phyloP scores from a whole-genome alignment of 2,329 filamentous ascomycete species.

The Parasarocladium wereldwijsianum region DNA sequence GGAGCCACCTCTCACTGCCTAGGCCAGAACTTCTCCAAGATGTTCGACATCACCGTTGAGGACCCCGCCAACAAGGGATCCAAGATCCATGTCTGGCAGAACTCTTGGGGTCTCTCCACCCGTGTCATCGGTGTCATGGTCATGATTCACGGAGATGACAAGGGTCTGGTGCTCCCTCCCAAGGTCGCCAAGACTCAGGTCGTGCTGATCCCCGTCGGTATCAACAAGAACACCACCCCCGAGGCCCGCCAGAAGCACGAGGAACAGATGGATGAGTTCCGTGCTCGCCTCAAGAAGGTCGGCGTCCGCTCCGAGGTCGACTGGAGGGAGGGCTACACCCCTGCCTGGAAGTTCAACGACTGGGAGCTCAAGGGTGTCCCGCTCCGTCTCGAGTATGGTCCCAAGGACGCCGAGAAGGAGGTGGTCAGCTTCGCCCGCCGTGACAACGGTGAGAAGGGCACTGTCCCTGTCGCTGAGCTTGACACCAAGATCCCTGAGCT shows the following conservation, averaged over 20 bases:
- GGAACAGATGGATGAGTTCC: constrained; percentile 59
- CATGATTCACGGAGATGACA: constrained; percentile 94
- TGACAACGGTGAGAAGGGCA: constrained; percentile 73
- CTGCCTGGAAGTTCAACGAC: constrained; percentile 97
- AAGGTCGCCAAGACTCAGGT: constrained; percentile 76
- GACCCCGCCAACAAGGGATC: constrained; percentile 71
- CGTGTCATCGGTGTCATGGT: constrained; percentile 98
- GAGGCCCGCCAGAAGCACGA: constrained; percentile 68
- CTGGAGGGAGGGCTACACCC: constrained; percentile 78
- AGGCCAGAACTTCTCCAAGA: constrained; percentile 97
- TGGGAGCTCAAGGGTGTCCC: constrained; percentile 96
- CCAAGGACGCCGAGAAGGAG: constrained; percentile 78
- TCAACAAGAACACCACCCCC: constrained; percentile 73
- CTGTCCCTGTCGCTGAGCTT: constrained; percentile 62
- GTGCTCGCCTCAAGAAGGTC: constrained; percentile 51
- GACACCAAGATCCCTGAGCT: constrained; percentile 60
- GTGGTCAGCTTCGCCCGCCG: constrained; percentile 78
- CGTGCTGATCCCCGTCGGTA: constrained; percentile 80
- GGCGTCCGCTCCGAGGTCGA: constrained; percentile 72
- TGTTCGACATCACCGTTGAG: constrained; percentile 97
- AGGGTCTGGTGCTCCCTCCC: constrained; percentile 85
- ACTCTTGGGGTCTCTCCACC: constrained; percentile 96
- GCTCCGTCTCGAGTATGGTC: constrained; percentile 86
- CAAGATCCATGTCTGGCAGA: constrained; percentile 88
- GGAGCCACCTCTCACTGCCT: constrained; percentile 89